Conservation (phyloP, 2,329 filamentous ascomycete species). For the Sporothrix brunneoviolacea region DNA sequence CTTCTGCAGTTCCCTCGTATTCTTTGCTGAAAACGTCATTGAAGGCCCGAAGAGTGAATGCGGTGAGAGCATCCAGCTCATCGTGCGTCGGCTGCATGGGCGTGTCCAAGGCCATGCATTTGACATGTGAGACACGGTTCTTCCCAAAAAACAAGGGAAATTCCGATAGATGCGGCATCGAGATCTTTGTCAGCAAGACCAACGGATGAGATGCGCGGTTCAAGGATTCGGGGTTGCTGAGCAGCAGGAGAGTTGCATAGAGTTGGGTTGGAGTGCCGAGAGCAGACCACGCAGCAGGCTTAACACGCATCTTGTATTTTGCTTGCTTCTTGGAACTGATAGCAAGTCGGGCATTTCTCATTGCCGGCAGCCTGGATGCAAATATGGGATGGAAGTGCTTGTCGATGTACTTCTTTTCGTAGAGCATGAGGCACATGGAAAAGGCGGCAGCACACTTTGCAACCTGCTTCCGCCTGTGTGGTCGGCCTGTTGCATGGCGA, state of each 20-base stretch:
- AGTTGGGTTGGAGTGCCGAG: slow-evolving; percentile 45
- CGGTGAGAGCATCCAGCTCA: slow-evolving; percentile 49
- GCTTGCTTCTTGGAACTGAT: slow-evolving; percentile 70
- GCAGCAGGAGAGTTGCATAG: slow-evolving; percentile 54
- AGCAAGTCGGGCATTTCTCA: slow-evolving; percentile 82
- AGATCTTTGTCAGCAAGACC: slow-evolving; percentile 61
- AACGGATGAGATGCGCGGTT: slow-evolving; percentile 56
- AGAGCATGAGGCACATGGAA: slow-evolving; percentile 66
- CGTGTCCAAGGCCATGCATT: slow-evolving; percentile 37
- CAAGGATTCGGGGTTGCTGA: slow-evolving; percentile 51
- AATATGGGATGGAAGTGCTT: slow-evolving; percentile 68
- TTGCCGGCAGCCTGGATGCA: slow-evolving; percentile 62
- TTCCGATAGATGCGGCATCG: slow-evolving; percentile 55
- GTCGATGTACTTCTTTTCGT: slow-evolving; percentile 61
- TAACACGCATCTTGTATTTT: slow-evolving; percentile 70
- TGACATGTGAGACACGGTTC: slow-evolving; percentile 52
- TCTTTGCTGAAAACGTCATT: slow-evolving; percentile 83
- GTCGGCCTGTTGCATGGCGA: slow-evolving; percentile 54
- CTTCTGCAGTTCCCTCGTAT: slow-evolving; percentile 56
- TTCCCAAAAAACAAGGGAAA: slow-evolving; percentile 69
- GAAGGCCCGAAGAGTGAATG: slow-evolving; percentile 71
- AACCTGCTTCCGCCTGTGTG: slow-evolving; percentile 61
- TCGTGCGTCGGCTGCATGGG: slow-evolving; percentile 38
- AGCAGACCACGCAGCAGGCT: slow-evolving; percentile 66
- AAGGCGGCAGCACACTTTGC: slow-evolving; percentile 90